These are phyloP conservation scores for Pseudopediastrum boryanum DNA, from an alignment of 139 green algal species.

Conservation along the genomic window DNA sequence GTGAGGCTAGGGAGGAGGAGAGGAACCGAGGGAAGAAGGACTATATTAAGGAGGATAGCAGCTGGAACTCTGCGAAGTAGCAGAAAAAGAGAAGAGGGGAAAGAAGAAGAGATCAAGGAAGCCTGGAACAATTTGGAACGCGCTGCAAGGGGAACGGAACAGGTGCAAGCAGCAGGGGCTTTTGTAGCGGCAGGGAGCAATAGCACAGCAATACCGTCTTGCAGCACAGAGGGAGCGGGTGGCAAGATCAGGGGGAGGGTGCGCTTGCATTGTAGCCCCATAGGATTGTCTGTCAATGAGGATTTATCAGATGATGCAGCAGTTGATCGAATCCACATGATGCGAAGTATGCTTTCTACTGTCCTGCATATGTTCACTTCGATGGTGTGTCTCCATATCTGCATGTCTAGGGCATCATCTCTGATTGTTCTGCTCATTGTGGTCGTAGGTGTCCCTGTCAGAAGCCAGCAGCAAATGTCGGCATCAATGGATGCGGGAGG, in stretches of 20 bases:
- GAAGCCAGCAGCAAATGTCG: constrained; percentile 56
- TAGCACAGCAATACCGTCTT: too few species aligned
- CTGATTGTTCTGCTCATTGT: background rate
- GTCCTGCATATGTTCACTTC: background rate
- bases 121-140: too few species aligned
- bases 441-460: constrained; percentile 57
- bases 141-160: too few species aligned
- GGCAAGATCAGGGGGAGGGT: too few species aligned
- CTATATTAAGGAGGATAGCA: too few species aligned
- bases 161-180: too few species aligned
- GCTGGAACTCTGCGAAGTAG: too few species aligned
- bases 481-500: constrained; percentile 86
- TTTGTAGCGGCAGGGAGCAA: too few species aligned
- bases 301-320: background rate
- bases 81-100: too few species aligned
- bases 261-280: background rate
- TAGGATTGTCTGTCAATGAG: background rate
- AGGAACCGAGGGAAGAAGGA: background rate
- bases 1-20: background rate
- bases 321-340: too few species aligned
- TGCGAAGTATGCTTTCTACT: background rate
- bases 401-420: background rate
- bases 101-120: too few species aligned
- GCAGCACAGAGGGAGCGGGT: too few species aligned
- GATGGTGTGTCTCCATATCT: background rate